phyloP scores from a whole-genome alignment of 2,329 filamentous ascomycete species.

The Aspergillus texensis region DNA sequence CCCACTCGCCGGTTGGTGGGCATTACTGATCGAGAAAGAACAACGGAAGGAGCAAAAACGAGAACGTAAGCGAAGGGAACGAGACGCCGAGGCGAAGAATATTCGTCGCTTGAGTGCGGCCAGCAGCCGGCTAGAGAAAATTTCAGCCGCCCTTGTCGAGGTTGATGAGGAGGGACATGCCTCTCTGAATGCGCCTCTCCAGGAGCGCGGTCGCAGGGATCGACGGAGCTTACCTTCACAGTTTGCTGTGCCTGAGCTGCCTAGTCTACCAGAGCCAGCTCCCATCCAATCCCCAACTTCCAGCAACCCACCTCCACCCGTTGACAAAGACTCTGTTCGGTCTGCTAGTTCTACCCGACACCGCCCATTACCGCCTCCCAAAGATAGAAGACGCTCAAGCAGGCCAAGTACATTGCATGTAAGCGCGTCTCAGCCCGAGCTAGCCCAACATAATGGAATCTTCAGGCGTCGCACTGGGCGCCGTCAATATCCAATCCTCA shows the following conservation, averaged over 20 bases:
- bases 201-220: slow-evolving; percentile 74
- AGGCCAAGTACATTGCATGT: slow-evolving; percentile 83
- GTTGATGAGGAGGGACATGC: slow-evolving; percentile 73
- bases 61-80: slow-evolving; percentile 82
- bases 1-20: slow-evolving; percentile 93
- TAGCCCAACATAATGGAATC: slow-evolving; percentile 60
- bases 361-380: slow-evolving; percentile 80
- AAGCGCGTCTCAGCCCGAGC: slow-evolving; percentile 69
- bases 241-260: slow-evolving; percentile 71
- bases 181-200: slow-evolving; percentile 56
- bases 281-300: slow-evolving; percentile 37
- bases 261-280: slow-evolving; percentile 69
- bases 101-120: slow-evolving; percentile 83
- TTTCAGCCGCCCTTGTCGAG: slow-evolving; percentile 75
- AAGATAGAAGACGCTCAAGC: slow-evolving; percentile 74
- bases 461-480: slow-evolving; percentile 57
- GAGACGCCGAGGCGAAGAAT: slow-evolving; percentile 77
- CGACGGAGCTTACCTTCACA: slow-evolving; percentile 70
- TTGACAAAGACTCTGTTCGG: slow-evolving; percentile 73
- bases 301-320: slow-evolving; percentile 63
- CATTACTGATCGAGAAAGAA: slow-evolving; percentile 90
- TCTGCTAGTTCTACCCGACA: slow-evolving; percentile 77
- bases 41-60: slow-evolving; percentile 78
- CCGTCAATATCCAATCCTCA: slow-evolving; percentile 65
- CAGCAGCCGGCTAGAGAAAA: slow-evolving; percentile 80